A percentile compares a stretch with the other conserved stretches of the same genome.
phyloP scores from a whole-genome alignment of 352 stramenopile species.

The Pythium chondricola region DNA sequence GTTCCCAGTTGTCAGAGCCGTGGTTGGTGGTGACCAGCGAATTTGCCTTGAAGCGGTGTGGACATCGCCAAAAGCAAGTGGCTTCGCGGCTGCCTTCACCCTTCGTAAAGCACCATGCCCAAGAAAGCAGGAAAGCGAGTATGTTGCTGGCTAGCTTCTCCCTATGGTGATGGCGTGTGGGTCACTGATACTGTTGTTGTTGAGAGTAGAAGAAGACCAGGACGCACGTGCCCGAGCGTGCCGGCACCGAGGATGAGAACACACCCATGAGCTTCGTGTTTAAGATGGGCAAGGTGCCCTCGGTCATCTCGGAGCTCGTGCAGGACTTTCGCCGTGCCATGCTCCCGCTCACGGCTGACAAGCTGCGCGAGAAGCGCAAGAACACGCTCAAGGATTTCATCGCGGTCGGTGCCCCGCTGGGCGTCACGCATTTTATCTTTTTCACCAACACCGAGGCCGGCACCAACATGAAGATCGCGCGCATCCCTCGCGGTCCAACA shows the following conservation, averaged over 20 bases:
- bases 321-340: constrained; percentile 93
- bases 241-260: constrained; percentile 75
- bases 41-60: not conserved
- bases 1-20: not conserved
- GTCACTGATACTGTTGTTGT: not conserved
- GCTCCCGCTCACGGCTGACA: constrained; percentile 92
- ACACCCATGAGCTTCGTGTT: constrained; percentile 90
- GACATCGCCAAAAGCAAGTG: not conserved
- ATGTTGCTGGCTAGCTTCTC: constrained; percentile 18
- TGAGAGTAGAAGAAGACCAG: constrained; percentile 67
- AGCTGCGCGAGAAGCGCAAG: constrained; percentile 88
- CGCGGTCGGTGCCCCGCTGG: constrained; percentile 85
- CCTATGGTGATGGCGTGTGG: not conserved
- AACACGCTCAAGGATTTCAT: constrained; percentile 93
- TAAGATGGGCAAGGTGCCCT: constrained; percentile 83
- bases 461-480: constrained; percentile 93
- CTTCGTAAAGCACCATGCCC: too few relatives aligned
- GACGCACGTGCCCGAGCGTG: constrained; percentile 65
- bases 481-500: constrained; percentile 92
- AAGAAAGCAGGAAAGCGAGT: constrained; percentile 83
- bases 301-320: constrained; percentile 82
- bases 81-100: too few relatives aligned
- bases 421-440: constrained; percentile 97
- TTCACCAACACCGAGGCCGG: constrained; percentile 92
- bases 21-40: constrained; percentile 6